Percentiles rank a stretch among this genome's conserved stretches.
Conservation (phyloP, 768 basidiomycete genomes). For the Thelephora ganbajun region DNA sequence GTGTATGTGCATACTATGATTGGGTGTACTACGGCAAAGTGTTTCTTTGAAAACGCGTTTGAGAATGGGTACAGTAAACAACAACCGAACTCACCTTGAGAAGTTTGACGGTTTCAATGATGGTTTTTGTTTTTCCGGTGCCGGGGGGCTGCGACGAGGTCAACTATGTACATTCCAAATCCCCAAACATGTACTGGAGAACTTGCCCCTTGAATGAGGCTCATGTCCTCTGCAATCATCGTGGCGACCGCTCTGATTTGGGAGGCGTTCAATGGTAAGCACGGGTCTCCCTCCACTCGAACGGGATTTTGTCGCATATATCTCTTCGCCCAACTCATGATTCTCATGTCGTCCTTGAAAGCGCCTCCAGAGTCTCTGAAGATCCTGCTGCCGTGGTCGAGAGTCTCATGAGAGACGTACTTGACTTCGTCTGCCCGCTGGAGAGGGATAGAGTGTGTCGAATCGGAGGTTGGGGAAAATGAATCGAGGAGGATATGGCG, state of each 20-base stretch:
- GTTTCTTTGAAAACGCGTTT: conserved; percentile 25
- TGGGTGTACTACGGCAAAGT: conserved; percentile 75
- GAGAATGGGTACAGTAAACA: neutral
- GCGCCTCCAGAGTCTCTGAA: conserved; percentile 24
- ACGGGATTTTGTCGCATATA: conserved; percentile 48
- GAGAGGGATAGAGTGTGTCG: conserved; percentile 16
- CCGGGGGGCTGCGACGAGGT: conserved; percentile 58
- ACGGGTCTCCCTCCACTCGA: conserved; percentile 66
- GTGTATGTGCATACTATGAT: conserved; percentile 91
- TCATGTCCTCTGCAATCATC: conserved; percentile 71
- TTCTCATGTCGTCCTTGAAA: conserved; percentile 59
- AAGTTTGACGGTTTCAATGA: conserved; percentile 70
- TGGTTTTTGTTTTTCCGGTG: conserved; percentile 87
- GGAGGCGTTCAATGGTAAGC: conserved; percentile 52
- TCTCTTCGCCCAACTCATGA: conserved; percentile 71
- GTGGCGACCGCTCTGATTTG: conserved; percentile 73
- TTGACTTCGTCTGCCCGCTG: conserved; percentile 25
- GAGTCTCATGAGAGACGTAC: conserved; percentile 22
- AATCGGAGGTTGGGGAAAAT: conserved; percentile 19
- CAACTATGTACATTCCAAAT: conserved; percentile 1
- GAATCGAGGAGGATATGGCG: conserved; percentile 56
- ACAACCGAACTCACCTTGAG: conserved; percentile 40
- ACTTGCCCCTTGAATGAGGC: conserved; percentile 79
- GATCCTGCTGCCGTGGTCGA: conserved; percentile 23
- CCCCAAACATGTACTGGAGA: neutral